phyloP scores from a whole-genome alignment of 2,329 filamentous ascomycete genomes.

The Arthroderma sp. region DNA sequence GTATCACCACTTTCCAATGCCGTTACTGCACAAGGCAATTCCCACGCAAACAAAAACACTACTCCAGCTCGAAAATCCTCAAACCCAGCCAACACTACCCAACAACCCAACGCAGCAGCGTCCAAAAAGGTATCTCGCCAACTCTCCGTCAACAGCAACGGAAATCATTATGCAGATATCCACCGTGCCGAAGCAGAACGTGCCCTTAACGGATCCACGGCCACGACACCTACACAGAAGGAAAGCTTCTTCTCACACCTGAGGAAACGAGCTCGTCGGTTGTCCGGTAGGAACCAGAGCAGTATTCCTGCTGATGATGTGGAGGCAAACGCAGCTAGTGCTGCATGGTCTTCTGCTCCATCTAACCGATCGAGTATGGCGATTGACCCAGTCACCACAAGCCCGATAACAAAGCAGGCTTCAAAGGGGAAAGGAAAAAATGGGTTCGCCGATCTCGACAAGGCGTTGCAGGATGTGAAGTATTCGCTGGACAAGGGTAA shows the following conservation, averaged over 20 bases:
- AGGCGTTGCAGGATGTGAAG: conserved; percentile 48
- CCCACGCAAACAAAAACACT: conserved; percentile 36
- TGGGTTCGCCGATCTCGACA: conserved; percentile 49
- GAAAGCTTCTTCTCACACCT: conserved; percentile 98
- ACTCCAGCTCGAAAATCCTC: conserved; percentile 24
- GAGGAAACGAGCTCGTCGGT: conserved; percentile 77
- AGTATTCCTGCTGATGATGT: conserved; percentile 75
- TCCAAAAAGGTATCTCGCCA: conserved; percentile 91
- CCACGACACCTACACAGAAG: conserved; percentile 63
- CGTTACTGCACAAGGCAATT: conserved; percentile 74
- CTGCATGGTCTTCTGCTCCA: conserved; percentile 82
- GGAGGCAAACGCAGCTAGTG: conserved; percentile 84
- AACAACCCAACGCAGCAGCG: conserved; percentile 45
- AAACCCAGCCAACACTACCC: neutral
- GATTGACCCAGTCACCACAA: conserved; percentile 48
- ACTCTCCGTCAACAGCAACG: conserved; percentile 79
- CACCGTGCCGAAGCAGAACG: conserved; percentile 86
- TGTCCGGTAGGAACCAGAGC: conserved; percentile 81
- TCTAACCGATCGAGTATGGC: conserved; percentile 74
- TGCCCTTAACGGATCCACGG: conserved; percentile 70
- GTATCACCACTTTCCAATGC: conserved; percentile 94
- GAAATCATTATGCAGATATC: conserved; percentile 82
- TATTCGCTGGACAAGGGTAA: conserved; percentile 40
- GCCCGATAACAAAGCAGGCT: conserved; percentile 23
- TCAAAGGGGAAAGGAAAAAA: conserved; percentile 35